A percentile compares a stretch with the other conserved stretches of the same genome.
Conservation (phyloP, 257 asterid species). For the Scutellaria minor region DNA sequence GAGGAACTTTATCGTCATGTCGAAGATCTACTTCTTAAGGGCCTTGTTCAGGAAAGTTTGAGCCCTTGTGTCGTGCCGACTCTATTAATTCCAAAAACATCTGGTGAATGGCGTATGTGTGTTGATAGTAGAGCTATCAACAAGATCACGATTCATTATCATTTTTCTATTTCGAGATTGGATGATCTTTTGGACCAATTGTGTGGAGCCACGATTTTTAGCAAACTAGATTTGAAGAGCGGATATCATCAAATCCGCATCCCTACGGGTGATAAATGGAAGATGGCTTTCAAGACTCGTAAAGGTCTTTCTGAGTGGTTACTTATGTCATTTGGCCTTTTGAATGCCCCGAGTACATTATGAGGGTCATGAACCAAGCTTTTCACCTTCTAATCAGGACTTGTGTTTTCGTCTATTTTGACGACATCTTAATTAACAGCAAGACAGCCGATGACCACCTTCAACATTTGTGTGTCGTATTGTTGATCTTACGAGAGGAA, state of each 20-base stretch:
- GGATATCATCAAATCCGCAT: not conserved
- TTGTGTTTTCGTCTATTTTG: not conserved
- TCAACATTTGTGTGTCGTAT: no score
- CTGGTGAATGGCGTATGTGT: not conserved
- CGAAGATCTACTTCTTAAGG: not conserved
- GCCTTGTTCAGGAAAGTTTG: not conserved
- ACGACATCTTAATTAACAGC: not conserved
- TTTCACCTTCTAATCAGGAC: not conserved
- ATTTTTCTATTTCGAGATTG: not conserved
- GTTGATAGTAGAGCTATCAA: not conserved
- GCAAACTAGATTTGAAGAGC: no score
- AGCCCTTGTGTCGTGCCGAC: not conserved
- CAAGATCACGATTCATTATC: not conserved
- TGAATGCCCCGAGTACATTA: not conserved
- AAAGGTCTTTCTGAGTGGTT: not conserved
- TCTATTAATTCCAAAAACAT: not conserved
- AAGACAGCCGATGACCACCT: no score
- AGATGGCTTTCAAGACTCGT: not conserved
- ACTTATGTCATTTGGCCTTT: not conserved
- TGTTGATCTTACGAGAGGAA: no score
- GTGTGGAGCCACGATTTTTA: not conserved
- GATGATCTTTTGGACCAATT: not conserved
- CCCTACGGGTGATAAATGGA: conserved; percentile 4
- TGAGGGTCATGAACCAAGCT: not conserved
- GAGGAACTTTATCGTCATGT: not conserved